A percentile compares a stretch with the other conserved stretches of the same genome.
phyloP scores from a whole-genome alignment of 306 rosid species.

The Castanea mollissima region DNA sequence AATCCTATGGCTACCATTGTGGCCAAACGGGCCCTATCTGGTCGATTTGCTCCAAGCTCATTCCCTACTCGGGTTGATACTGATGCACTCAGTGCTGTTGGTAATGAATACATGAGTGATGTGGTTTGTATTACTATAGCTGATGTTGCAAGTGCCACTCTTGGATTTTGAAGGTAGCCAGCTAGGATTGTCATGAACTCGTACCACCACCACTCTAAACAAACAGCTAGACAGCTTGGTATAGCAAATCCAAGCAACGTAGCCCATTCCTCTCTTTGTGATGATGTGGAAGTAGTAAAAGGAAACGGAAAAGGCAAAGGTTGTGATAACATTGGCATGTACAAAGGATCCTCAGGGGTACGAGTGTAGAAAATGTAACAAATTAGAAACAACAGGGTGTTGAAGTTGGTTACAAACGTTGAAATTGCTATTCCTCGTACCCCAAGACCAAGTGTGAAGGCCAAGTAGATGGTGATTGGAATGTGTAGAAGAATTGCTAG shows the following conservation, averaged over 20 bases:
- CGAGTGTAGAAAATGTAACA: conserved; percentile 38
- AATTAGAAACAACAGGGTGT: conserved; percentile 56
- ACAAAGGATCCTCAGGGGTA: conserved; percentile 12
- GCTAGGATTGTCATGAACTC: conserved; percentile 65
- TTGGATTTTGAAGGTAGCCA: conserved; percentile 57
- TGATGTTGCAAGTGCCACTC: conserved; percentile 45
- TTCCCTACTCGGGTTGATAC: conserved; percentile 63
- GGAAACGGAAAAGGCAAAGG: background rate
- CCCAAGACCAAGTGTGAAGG: conserved; percentile 70
- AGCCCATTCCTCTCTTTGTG: conserved; percentile 50
- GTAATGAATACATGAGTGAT: conserved; percentile 58
- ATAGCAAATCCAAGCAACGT: conserved; percentile 47
- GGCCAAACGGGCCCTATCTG: conserved; percentile 45
- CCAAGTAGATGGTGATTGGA: conserved; percentile 51
- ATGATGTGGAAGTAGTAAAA: background rate
- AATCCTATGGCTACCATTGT: conserved; percentile 46
- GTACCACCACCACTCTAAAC: conserved; percentile 97
- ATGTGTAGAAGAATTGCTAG: conserved; percentile 55
- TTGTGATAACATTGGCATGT: conserved; percentile 18
- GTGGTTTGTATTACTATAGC: conserved; percentile 69
- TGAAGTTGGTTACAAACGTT: conserved; percentile 54
- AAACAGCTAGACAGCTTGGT: conserved; percentile 76
- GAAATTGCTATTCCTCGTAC: conserved; percentile 73
- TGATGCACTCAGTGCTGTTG: conserved; percentile 52
- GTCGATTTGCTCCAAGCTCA: conserved; percentile 58